Evolutionary conservation across 768 basidiomycete species (phyloP).

Genomic region (Tulasnella sp.): DNA sequence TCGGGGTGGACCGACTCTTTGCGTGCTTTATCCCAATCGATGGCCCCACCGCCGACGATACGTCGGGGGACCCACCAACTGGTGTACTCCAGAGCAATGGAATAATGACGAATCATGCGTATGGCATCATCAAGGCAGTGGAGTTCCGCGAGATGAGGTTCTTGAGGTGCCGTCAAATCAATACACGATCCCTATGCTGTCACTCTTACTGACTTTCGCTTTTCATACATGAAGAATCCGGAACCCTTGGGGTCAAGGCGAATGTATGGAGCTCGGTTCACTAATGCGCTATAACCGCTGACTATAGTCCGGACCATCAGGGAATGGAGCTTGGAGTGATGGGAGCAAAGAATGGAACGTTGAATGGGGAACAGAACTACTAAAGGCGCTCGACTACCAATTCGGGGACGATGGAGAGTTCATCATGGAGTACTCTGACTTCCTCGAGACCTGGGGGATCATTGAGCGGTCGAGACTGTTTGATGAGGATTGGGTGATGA

Average conservation of each 20-base stretch:
- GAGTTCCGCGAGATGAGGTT: constrained; percentile 38
- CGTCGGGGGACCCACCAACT: constrained; percentile 37
- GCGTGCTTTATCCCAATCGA: constrained; percentile 35
- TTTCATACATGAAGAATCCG: constrained; percentile 24
- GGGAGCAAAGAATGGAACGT: constrained; percentile 12
- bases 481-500: constrained; percentile 39
- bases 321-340: constrained; percentile 10
- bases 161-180: constrained; percentile 31
- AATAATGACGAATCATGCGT: constrained; percentile 30
- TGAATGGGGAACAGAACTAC: background rate
- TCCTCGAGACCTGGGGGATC: constrained; percentile 29
- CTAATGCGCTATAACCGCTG: too few species aligned
- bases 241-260: constrained; percentile 40
- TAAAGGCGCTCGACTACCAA: background rate
- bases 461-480: constrained; percentile 41
- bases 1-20: constrained; percentile 37
- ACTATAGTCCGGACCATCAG: too few species aligned
- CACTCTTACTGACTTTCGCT: too few species aligned
- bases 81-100: constrained; percentile 22
- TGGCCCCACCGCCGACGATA: constrained; percentile 31
- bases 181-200: too few species aligned
- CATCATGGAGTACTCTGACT: constrained; percentile 17
- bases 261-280: constrained; percentile 2
- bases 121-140: constrained; percentile 38
- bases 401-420: constrained; percentile 14